Conservation (phyloP, 2,329 filamentous ascomycete genomes). For the Monosporascus cannonballus region DNA sequence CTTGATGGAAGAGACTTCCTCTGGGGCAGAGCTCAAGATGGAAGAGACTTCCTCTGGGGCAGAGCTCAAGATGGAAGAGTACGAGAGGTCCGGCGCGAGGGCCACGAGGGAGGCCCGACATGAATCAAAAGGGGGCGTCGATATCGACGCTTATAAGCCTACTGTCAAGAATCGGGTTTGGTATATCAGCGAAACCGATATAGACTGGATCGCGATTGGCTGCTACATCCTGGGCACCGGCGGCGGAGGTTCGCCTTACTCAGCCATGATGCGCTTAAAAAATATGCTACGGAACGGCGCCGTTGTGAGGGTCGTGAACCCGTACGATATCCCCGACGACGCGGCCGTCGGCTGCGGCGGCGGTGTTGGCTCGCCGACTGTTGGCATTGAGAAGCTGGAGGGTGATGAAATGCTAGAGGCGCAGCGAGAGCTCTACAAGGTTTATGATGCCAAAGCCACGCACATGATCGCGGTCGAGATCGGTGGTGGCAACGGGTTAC, state of each 20-base stretch:
- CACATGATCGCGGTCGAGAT: conserved; percentile 60
- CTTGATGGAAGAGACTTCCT: conserved; percentile 5
- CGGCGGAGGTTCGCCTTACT: conserved; percentile 51
- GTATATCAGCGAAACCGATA: conserved; percentile 52
- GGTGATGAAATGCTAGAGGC: conserved; percentile 50
- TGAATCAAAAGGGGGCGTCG: conserved; percentile 14
- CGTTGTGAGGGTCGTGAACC: conserved; percentile 44
- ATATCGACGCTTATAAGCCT: conserved; percentile 38
- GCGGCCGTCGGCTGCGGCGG: conserved; percentile 50
- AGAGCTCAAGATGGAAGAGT: conserved; percentile 14
- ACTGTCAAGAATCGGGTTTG: conserved; percentile 45
- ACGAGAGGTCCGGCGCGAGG: conserved; percentile 12
- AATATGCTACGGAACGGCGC: conserved; percentile 45
- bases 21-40: conserved; percentile 5
- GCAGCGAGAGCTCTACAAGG: conserved; percentile 45
- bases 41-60: conserved; percentile 7
- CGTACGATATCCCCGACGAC: conserved; percentile 42
- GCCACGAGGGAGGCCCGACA: conserved; percentile 5
- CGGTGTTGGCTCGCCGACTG: conserved; percentile 53
- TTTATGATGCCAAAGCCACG: conserved; percentile 36
- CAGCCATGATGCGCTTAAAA: conserved; percentile 44
- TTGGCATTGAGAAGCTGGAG: conserved; percentile 53
- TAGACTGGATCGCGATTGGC: conserved; percentile 50
- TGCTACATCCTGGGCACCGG: conserved; percentile 58
- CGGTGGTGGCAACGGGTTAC: conserved; percentile 59